Conservation (phyloP, 208 protist genomes). For the Tritrichomonas musculus region DNA sequence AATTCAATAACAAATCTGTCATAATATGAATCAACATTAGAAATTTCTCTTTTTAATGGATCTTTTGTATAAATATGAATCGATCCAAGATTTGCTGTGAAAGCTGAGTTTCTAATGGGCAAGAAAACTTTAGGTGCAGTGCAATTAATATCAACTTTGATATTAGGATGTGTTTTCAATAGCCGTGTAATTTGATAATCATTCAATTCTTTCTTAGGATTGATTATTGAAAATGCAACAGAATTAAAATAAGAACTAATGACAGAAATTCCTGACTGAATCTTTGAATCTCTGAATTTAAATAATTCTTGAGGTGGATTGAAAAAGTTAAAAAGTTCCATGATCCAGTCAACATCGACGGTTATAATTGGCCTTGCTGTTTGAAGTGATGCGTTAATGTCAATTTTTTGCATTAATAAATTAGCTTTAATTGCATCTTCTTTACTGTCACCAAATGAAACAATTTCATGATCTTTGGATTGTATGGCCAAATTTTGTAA, state of each 20-base stretch:
- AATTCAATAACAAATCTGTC: not conserved
- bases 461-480: not conserved
- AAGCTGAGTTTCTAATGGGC: not conserved
- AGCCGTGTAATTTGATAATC: too few relatives aligned
- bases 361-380: not conserved
- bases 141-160: not conserved
- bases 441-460: not conserved
- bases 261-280: too few relatives aligned
- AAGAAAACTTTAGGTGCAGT: not conserved
- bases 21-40: not conserved
- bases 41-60: not conserved
- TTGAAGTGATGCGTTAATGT: not conserved
- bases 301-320: not conserved
- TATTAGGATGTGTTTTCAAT: not conserved
- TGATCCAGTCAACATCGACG: not conserved
- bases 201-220: too few relatives aligned
- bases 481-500: not conserved
- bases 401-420: not conserved
- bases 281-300: too few relatives aligned
- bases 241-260: too few relatives aligned
- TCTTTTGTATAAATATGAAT: not conserved
- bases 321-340: not conserved
- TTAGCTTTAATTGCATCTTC: not conserved
- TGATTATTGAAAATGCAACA: too few relatives aligned
- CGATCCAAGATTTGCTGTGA: not conserved